Conservation (phyloP, 2,329 filamentous ascomycete species). For the Fusarium incarnatum region DNA sequence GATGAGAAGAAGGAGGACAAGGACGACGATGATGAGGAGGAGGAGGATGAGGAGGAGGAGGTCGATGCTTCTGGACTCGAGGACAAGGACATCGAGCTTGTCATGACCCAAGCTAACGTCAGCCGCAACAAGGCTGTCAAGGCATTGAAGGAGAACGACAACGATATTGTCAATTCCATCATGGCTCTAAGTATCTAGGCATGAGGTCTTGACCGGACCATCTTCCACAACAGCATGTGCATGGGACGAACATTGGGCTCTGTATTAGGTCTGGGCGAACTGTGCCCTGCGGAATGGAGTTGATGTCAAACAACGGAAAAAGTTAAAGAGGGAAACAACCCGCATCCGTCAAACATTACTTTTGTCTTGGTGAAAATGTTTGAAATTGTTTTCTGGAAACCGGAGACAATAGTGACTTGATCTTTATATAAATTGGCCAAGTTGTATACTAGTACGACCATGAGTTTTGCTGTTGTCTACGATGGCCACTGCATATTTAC, state of each 20-base stretch:
- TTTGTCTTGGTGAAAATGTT: neutral
- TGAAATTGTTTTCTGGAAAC: neutral
- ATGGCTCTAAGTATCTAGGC: slow-evolving; percentile 91
- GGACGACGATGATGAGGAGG: slow-evolving; percentile 84
- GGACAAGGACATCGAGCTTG: slow-evolving; percentile 99
- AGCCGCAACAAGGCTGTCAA: slow-evolving; percentile 99
- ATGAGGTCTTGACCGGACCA: slow-evolving; percentile 38
- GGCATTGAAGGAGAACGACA: slow-evolving; percentile 98
- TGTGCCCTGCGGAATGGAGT: slow-evolving; percentile 44
- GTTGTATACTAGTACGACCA: neutral
- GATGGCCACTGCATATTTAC: neutral
- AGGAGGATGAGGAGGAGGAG: slow-evolving; percentile 95
- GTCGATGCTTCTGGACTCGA: slow-evolving; percentile 94
- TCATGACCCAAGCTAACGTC: slow-evolving; percentile 97
- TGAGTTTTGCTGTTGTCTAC: neutral
- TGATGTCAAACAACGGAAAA: slow-evolving; percentile 47
- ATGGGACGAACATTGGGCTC: slow-evolving; percentile 45
- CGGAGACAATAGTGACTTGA: neutral
- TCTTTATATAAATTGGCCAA: neutral
- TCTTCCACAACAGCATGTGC: slow-evolving; percentile 45
- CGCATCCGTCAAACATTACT: slow-evolving; percentile 28
- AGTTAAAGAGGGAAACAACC: slow-evolving; percentile 43
- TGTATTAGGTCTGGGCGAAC: slow-evolving; percentile 48
- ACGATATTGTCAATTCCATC: slow-evolving; percentile 99
- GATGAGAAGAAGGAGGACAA: slow-evolving; percentile 79